Percentiles rank a stretch among this genome's conserved stretches.
phyloP scores from a whole-genome alignment of 345 rosid genomes.

The Syzygium aromaticum region DNA sequence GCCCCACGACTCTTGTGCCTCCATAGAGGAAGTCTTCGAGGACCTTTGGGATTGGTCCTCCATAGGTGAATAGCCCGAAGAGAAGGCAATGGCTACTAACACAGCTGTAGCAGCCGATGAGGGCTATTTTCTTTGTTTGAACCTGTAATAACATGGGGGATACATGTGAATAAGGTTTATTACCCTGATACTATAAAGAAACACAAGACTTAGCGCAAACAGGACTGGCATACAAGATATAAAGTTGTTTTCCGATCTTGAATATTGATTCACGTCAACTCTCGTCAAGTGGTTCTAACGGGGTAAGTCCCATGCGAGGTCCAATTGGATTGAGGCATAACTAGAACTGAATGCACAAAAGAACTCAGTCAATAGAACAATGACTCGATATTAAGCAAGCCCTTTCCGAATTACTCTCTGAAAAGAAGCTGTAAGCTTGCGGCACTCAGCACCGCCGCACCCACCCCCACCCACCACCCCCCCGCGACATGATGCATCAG shows the following conservation, averaged over 20 bases:
- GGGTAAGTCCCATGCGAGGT: no score
- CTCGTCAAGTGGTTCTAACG: background rate
- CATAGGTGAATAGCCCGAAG: background rate
- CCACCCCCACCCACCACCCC: no score
- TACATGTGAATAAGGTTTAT: background rate
- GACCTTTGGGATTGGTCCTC: background rate
- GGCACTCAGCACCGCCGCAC: no score
- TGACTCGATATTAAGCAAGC: background rate
- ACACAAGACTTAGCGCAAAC: background rate
- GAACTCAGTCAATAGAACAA: background rate
- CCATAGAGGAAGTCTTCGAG: background rate
- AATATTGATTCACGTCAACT: background rate
- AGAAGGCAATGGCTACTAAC: background rate
- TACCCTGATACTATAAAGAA: rapidly evolving
- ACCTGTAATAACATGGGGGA: background rate
- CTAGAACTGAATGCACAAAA: background rate
- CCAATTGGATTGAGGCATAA: no score
- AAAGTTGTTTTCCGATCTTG: no score
- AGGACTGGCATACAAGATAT: no score
- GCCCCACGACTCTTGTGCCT: background rate
- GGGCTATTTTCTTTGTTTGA: background rate
- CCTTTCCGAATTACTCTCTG: background rate
- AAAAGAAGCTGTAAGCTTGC: no score
- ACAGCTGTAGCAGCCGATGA: background rate
- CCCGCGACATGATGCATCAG: background rate